These are phyloP conservation scores for Acarospora socialis DNA, from an alignment of 2,329 filamentous ascomycete genomes.

Conservation along the genomic window DNA sequence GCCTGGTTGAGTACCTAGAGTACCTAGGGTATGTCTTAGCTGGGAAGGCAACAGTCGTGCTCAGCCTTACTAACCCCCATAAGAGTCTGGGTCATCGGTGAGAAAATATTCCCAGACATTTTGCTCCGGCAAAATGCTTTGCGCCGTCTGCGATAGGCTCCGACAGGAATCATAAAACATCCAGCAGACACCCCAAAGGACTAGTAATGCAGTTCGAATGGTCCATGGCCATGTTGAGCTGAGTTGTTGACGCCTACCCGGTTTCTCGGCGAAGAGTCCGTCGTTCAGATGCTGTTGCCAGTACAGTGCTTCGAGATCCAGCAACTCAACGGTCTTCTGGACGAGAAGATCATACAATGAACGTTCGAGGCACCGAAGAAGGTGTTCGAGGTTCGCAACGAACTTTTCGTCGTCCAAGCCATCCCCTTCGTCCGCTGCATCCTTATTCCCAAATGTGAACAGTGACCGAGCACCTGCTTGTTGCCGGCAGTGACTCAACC, in stretches of 20 bases:
- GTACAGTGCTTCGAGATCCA: conserved; percentile 13
- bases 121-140: no score
- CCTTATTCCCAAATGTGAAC: no score
- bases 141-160: no score
- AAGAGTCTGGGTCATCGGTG: no score
- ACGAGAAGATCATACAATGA: conserved; percentile 20
- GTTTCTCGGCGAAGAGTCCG: conserved; percentile 28
- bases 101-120: no score
- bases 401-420: conserved; percentile 16
- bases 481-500: no score
- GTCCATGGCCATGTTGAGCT: conserved; percentile 32
- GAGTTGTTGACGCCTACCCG: conserved; percentile 24
- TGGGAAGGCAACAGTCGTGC: no score
- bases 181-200: conserved; percentile 31
- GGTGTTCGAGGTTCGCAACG: conserved; percentile 30
- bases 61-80: no score
- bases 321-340: conserved; percentile 9
- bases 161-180: conserved; percentile 23
- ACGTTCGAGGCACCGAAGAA: conserved; percentile 26
- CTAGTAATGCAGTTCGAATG: conserved; percentile 28
- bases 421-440: no score
- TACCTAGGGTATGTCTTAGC: no score
- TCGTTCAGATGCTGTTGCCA: conserved; percentile 16
- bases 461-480: no score
- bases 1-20: no score